Evolutionary conservation across 768 basidiomycete genomes (phyloP), one percentile per base, ranked within the genome.

Genomic region (Lentinula detonsa): DNA sequence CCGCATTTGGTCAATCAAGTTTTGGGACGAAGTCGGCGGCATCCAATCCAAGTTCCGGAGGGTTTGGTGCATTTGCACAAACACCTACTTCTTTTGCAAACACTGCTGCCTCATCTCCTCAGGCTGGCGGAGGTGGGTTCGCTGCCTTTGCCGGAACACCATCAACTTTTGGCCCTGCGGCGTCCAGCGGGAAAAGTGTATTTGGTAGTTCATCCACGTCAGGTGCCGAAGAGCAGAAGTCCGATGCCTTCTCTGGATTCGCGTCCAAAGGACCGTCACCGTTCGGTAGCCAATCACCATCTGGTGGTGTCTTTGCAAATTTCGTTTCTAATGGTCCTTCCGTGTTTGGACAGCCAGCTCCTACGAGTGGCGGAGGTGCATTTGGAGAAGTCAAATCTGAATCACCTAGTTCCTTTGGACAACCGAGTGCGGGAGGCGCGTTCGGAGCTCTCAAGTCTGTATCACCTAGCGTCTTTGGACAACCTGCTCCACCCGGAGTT

Each of bases 1-100:
- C 72, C 40, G 61, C 65, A 5, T 80, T 78, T 62, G 78, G 76
- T 1, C 73, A 75, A 46, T 62, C 76, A 11, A 65, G 73, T 4
- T 81, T 81, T 62, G 75, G 76, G 2, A 72, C 76, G 52, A 39
- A 35, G 49, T 2, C 45, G 7, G 46, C 35, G 18, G 37, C 18
- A 23, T 46, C 10, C 40, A 40, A 33, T 18, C 33, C 58, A 49
- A 39, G 46, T 49, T 37, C 39, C 0, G 61, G 61, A 10, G 62
- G 58, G 5, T 61, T 63, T 28, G 48, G 52, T 51, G 52, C 63
- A 33, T 63, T 63, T 37, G 28, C 53, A 11, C 31, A 31, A 37
- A 46, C 13, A 34, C 62, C 50, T 4, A 42, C 58, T 37, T 28
- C 57, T 7, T 61, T 61, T 23, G 40, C n/a, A 3, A 61, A 33